Evolutionary conservation across 1,284 basidiomycete genomes (phyloP).

Genomic region (Agaricales sp.): DNA sequence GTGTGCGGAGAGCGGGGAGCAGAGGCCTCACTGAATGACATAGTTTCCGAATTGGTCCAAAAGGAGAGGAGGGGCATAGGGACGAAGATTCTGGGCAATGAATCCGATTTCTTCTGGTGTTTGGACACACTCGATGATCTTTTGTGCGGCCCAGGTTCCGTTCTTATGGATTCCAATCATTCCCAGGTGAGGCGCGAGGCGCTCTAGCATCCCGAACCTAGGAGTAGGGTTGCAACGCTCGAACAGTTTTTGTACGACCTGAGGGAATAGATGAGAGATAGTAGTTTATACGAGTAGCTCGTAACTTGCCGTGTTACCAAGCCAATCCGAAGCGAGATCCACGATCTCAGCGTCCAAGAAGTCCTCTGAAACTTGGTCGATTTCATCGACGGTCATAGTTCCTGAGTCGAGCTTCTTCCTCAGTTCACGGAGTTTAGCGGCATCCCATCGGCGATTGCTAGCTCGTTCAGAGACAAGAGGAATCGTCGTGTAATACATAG

Average conservation of each 20-base stretch:
- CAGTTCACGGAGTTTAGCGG: slow-evolving; percentile 88
- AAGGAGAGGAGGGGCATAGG: slow-evolving; percentile 90
- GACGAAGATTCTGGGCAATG: slow-evolving; percentile 78
- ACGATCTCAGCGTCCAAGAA: slow-evolving; percentile 86
- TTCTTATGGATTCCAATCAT: slow-evolving; percentile 99
- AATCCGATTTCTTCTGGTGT: slow-evolving; percentile 83
- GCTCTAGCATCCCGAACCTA: slow-evolving; percentile 85
- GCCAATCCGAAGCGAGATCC: slow-evolving; percentile 96
- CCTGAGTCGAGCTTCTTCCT: slow-evolving; percentile 85
- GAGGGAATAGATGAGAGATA: slow-evolving; percentile 7
- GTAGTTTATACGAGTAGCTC: slow-evolving; percentile 10
- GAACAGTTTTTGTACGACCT: slow-evolving; percentile 95
- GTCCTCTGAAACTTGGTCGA: slow-evolving; percentile 84
- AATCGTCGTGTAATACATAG: slow-evolving; percentile 90
- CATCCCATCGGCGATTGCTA: slow-evolving; percentile 85
- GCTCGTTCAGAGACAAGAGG: slow-evolving; percentile 78
- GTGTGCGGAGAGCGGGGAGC: background rate
- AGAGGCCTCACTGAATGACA: slow-evolving; percentile 74
- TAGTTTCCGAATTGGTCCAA: slow-evolving; percentile 98
- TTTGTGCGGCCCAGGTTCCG: slow-evolving; percentile 99
- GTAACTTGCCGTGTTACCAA: slow-evolving; percentile 85
- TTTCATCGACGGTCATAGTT: slow-evolving; percentile 76
- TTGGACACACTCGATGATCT: slow-evolving; percentile 94
- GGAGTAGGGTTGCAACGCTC: slow-evolving; percentile 77
- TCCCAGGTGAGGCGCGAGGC: slow-evolving; percentile 88